Percentiles rank a stretch among this genome's conserved stretches.
phyloP scores from a whole-genome alignment of 352 stramenopile species.

The Phytophthora syringae region DNA sequence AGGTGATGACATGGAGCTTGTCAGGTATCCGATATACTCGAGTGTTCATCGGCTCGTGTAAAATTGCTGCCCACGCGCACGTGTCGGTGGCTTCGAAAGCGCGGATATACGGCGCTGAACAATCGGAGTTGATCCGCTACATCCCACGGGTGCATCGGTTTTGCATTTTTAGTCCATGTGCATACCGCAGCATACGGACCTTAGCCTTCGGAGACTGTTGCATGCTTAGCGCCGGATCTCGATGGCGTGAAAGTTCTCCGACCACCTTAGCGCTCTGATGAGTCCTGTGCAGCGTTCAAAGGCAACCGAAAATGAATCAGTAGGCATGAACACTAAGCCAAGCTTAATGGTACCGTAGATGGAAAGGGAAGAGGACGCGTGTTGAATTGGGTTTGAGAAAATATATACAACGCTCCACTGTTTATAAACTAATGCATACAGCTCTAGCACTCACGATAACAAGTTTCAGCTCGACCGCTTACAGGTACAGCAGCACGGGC shows the following conservation, averaged over 20 bases:
- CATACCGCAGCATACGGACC: conserved; percentile 22
- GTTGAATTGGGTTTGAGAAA: conserved; percentile 21
- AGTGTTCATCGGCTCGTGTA: conserved; percentile 1
- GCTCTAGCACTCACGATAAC: conserved; percentile 45
- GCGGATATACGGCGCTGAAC: conserved; percentile 29
- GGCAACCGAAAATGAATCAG: too few species aligned
- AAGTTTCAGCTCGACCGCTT: conserved; percentile 23
- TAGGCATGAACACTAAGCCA: neutral
- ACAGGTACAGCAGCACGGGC: conserved; percentile 43
- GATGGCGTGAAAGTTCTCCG: conserved; percentile 27
- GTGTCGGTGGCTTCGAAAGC: conserved; percentile 5
- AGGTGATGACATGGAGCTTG: conserved; percentile 16
- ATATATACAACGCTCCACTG: conserved; percentile 44
- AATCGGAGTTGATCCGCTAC: conserved; percentile 23
- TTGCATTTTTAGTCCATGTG: conserved; percentile 11
- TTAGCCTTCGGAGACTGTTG: conserved; percentile 26
- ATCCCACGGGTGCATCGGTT: conserved; percentile 25
- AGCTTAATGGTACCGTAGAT: neutral
- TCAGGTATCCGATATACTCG: too few species aligned
- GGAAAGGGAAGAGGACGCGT: conserved; percentile 12
- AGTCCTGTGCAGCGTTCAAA: conserved; percentile 10
- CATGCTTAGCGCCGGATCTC: conserved; percentile 27
- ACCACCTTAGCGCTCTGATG: conserved; percentile 27
- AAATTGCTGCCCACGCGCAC: conserved; percentile 4
- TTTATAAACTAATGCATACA: conserved; percentile 51